These are phyloP conservation scores for Powellomyces hirtus DNA, from an alignment of 192 early-diverging fungal species.

Conservation along the genomic window DNA sequence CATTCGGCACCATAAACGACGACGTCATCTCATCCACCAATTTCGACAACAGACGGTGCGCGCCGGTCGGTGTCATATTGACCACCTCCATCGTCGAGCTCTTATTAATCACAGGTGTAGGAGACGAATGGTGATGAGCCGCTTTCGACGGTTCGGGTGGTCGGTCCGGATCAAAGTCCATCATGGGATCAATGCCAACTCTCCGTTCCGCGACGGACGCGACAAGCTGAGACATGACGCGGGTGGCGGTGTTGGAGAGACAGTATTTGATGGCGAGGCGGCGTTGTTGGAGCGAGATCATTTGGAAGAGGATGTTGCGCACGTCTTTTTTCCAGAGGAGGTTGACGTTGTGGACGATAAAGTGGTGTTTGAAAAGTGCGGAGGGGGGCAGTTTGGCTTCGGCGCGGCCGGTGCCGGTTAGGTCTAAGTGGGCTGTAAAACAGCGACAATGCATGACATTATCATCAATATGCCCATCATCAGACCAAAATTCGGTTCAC, in stretches of 20 bases:
- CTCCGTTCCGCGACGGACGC: background rate
- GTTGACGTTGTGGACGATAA: constrained; percentile 80
- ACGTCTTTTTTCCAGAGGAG: constrained; percentile 83
- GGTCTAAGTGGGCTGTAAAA: background rate
- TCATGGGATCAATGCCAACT: constrained; percentile 6
- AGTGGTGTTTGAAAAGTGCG: constrained; percentile 63
- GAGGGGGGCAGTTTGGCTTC: constrained; percentile 6
- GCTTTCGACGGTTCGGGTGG: background rate
- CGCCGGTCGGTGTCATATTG: constrained; percentile 31
- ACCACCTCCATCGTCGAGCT: constrained; percentile 19
- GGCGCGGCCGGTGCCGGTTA: background rate
- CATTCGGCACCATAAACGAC: constrained; percentile 45
- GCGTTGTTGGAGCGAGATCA: constrained; percentile 69
- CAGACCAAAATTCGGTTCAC: background rate
- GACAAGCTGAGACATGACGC: constrained; percentile 71
- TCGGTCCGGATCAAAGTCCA: constrained; percentile 1
- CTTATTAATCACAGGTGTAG: background rate
- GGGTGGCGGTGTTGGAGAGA: constrained; percentile 76
- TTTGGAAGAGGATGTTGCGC: constrained; percentile 76
- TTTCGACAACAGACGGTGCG: constrained; percentile 45
- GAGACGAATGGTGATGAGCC: no score
- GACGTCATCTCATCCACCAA: constrained; percentile 44
- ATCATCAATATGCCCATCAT: background rate
- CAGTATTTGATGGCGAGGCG: constrained; percentile 74
- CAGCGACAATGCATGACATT: background rate